Evolutionary conservation across 176 grass and related monocot genomes (phyloP).

Genomic region (Thinopyrum elongatum): DNA sequence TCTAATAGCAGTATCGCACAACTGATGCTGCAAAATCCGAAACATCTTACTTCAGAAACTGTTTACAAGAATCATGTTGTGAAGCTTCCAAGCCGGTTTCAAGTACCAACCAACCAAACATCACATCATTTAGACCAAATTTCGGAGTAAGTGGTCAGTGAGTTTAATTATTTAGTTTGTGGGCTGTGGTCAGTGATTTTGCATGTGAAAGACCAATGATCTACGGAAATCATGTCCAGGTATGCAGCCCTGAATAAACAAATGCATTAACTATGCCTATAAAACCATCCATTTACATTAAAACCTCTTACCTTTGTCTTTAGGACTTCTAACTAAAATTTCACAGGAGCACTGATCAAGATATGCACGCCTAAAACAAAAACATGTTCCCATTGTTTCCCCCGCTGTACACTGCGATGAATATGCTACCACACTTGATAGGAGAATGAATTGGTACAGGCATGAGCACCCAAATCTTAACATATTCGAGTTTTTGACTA

Average conservation of each 20-base stretch:
- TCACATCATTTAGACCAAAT: not conserved
- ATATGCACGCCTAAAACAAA: not conserved
- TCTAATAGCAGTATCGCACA: not conserved
- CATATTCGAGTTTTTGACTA: not conserved
- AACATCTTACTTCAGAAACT: not conserved
- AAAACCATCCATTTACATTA: not conserved
- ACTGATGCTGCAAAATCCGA: not conserved
- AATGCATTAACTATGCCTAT: not conserved
- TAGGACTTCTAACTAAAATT: not conserved
- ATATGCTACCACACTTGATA: not conserved
- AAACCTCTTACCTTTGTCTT: not conserved
- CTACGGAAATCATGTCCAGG: not conserved
- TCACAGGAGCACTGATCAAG: not conserved
- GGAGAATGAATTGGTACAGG: not conserved
- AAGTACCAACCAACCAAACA: not conserved
- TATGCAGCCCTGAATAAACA: not conserved
- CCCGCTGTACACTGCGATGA: not conserved
- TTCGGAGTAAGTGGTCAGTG: not conserved
- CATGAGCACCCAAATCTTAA: not conserved
- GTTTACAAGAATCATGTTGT: not conserved
- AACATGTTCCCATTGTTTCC: not conserved
- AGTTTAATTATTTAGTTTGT: not conserved
- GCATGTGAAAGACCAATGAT: not conserved
- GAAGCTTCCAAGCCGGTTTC: not conserved
- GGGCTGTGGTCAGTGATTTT: not conserved